Evolutionary conservation across 2,329 filamentous ascomycete species (phyloP), one percentile per base, ranked within the genome.

Genomic region (Pyrenochaeta sp.): DNA sequence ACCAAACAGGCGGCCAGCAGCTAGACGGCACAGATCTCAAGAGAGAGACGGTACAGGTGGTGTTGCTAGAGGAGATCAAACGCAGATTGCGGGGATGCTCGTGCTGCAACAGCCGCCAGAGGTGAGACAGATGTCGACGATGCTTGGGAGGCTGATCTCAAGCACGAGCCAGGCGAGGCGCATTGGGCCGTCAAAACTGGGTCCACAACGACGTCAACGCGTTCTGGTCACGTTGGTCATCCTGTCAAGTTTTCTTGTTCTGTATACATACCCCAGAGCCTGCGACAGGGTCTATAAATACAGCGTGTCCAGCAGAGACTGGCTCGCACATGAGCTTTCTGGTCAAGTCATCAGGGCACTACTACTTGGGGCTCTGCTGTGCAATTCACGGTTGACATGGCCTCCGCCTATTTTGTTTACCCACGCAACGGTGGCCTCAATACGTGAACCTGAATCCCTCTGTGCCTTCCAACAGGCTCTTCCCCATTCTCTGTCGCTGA

Each of bases 391-490:
- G 23, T 27, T n/a, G 23, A 9, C n/a, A 18, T 36, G 7, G 18
- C 21, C 39, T 30, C 14, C 21, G 18, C 14, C 4, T 27, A 30
- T 17, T 18, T 17, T 21, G 15, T 14, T 30, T 30, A 14, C 14
- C 39, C 21, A 27, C 27, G 6, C 7, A 17, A 2, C 4, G 9
- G n/a, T 29, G 32, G 45, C 18, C 47, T 69, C 56, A 81, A 47
- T 77, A 80, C 1, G 78, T 79, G 53, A 78, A 81, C 32, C 76
- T 67, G 49, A 81, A 81, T 3, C 78, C 79, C 46, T 76, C 73
- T 21, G 73, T 78, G 2, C 79, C 77, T 64, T 87, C 85, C 39
- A 88, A 76, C 1, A 83, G 47, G 30, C 69, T 75, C 63, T 77
- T 76, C 1, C 83, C 83, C 37, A 66, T 74, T 9, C 65, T 73